Conservation (phyloP, 306 rosid genomes). For the Casuarina glauca region DNA sequence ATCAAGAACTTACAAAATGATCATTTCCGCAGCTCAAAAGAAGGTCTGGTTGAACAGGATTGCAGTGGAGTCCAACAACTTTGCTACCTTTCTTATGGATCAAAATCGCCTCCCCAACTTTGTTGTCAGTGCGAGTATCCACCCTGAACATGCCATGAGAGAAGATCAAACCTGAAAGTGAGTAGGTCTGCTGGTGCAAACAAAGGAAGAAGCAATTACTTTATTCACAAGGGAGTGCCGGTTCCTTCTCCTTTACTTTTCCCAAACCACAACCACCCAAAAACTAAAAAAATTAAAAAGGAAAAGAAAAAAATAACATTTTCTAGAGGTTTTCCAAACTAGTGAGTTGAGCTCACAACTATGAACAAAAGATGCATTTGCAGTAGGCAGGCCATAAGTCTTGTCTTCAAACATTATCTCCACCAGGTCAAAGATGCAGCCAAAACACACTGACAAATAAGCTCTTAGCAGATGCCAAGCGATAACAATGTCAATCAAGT, state of each 20-base stretch:
- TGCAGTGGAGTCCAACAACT: slow-evolving; percentile 91
- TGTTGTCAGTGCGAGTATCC: slow-evolving; percentile 69
- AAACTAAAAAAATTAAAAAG: no score
- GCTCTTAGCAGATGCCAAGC: slow-evolving; percentile 6
- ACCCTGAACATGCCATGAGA: slow-evolving; percentile 48
- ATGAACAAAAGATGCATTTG: slow-evolving; percentile 2
- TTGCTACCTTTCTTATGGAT: slow-evolving; percentile 86
- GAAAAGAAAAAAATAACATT: no score
- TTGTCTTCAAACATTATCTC: neutral
- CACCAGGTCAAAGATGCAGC: neutral
- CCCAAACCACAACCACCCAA: no score
- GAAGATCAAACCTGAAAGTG: neutral
- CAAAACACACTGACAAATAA: slow-evolving; percentile 8
- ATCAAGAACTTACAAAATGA: slow-evolving; percentile 71
- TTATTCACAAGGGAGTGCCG: neutral
- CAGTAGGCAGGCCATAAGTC: neutral
- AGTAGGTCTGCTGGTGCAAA: neutral
- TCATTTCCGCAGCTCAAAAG: slow-evolving; percentile 92
- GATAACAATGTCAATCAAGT: neutral
- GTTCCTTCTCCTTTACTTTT: no score
- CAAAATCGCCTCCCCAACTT: slow-evolving; percentile 62
- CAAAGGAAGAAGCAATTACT: slow-evolving; percentile 9
- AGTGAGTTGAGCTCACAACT: neutral
- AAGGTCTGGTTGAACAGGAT: slow-evolving; percentile 91
- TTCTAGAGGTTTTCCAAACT: neutral